Evolutionary conservation across 306 rosid species (phyloP), one percentile per base, ranked within the genome.

Genomic region (Inga leiocalycina): DNA sequence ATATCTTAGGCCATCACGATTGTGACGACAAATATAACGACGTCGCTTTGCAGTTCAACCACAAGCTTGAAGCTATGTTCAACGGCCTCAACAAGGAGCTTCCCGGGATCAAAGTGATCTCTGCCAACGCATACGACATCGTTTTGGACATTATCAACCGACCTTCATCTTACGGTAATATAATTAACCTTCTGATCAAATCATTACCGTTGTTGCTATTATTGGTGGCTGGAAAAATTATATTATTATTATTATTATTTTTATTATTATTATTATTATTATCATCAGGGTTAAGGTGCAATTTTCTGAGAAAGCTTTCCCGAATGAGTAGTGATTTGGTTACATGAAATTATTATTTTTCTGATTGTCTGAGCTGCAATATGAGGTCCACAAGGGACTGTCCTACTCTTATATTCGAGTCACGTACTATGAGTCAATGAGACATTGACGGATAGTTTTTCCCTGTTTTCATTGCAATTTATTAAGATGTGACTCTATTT

Each of bases 11-110:
- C 3, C 6, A 61, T 9, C 72, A 77, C 7, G 72, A 45, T 0
- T 77, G 80, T 27, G 34, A 41, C 1, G 5, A 61, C 4, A 32
- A 64, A 52, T 77, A 77, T 17, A 77, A 77, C 71, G 22, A 62
- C 16, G 72, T 77, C 44, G 80, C 80, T 24, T 61, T 62, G 72
- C 32, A 5, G 43, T 77, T 77, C 59, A 77, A 77, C 37, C 19
- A 2, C 22, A 77, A 59, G 72, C 51, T 77, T 13, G 57, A 64
- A 1, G 2, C 4, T 2, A 41, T 77, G 71, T 4, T 8, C 1
- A 2, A 6, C 4, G 30, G 34, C 72, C 71, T 77, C 6, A 2
- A 4, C 4, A 16, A 4, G 6, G 80, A 43, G 24, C 72, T 77
- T 30, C 59, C 72, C 0, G 12, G 9, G 14, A 0, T 77, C 3